A percentile compares a stretch with the other conserved stretches of the same genome.
phyloP scores from a whole-genome alignment of 768 basidiomycete genomes.

The Rhodotorula graminis region DNA sequence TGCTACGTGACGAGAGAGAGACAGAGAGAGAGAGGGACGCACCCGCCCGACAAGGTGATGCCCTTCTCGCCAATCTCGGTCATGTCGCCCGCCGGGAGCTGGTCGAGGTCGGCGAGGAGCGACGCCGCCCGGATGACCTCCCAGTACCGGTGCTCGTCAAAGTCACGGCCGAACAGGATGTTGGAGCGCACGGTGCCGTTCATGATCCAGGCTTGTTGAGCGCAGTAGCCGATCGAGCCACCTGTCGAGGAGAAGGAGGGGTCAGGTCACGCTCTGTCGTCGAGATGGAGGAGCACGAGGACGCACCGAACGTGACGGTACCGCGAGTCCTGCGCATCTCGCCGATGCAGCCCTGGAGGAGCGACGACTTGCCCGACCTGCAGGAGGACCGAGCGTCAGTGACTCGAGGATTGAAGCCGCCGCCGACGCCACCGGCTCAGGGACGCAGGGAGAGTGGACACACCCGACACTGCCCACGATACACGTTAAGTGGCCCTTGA shows the following conservation, averaged over 20 bases:
- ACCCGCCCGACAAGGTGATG: slow-evolving; percentile 72
- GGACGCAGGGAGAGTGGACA: not conserved
- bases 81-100: slow-evolving; percentile 25
- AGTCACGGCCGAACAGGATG: slow-evolving; percentile 77
- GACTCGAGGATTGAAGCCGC: too few relatives aligned
- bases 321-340: slow-evolving; percentile 75
- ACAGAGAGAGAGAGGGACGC: not conserved
- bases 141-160: slow-evolving; percentile 60
- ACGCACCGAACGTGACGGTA: slow-evolving; percentile 55
- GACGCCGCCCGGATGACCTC: not conserved
- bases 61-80: slow-evolving; percentile 71
- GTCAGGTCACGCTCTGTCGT: too few relatives aligned
- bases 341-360: slow-evolving; percentile 69
- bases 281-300: too few relatives aligned
- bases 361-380: slow-evolving; percentile 59
- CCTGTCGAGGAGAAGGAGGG: not conserved
- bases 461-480: slow-evolving; percentile 69
- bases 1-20: not conserved
- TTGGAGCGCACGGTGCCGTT: slow-evolving; percentile 78
- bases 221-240: slow-evolving; percentile 8
- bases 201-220: slow-evolving; percentile 66
- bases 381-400: not conserved
- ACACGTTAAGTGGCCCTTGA: slow-evolving; percentile 68
- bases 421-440: too few relatives aligned
- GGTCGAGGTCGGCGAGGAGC: slow-evolving; percentile 29